phyloP scores from a whole-genome alignment of 2,329 filamentous ascomycete species.

The Trichophyton simii region DNA sequence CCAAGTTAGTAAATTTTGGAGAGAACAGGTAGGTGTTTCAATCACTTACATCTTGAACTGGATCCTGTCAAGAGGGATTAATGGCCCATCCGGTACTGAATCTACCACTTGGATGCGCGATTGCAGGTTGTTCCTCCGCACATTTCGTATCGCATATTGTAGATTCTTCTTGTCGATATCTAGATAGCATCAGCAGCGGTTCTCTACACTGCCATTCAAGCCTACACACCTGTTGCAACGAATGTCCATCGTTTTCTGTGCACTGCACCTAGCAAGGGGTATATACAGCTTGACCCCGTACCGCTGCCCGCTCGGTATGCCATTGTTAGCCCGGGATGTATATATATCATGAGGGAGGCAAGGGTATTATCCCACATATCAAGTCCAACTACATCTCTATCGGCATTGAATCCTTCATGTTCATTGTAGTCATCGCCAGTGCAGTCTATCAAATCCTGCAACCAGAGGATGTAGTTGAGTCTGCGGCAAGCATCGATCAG shows the following conservation, averaged over 20 bases:
- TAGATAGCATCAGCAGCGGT: conserved; percentile 16
- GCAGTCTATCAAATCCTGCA: conserved; percentile 68
- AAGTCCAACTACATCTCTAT: conserved; percentile 52
- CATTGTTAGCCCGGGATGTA: not conserved
- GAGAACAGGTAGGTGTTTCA: not conserved
- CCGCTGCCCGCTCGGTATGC: conserved; percentile 38
- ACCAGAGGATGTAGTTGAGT: conserved; percentile 83
- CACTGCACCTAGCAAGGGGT: conserved; percentile 65
- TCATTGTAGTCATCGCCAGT: conserved; percentile 39
- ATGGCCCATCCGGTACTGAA: conserved; percentile 37
- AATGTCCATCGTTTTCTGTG: conserved; percentile 61
- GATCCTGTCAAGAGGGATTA: conserved; percentile 51
- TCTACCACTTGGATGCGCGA: conserved; percentile 52
- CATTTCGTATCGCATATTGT: conserved; percentile 53
- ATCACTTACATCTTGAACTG: conserved; percentile 16
- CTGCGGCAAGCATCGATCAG: conserved; percentile 36
- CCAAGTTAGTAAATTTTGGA: not conserved
- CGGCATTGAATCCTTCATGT: conserved; percentile 40
- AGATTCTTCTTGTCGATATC: conserved; percentile 68
- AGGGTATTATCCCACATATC: conserved; percentile 48
- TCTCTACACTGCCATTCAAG: not conserved
- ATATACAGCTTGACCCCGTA: conserved; percentile 83
- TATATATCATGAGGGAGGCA: not conserved
- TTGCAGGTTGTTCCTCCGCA: conserved; percentile 52
- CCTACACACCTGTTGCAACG: conserved; percentile 47